Evolutionary conservation across 768 basidiomycete genomes (phyloP).

Genomic region (Suillus paluster): DNA sequence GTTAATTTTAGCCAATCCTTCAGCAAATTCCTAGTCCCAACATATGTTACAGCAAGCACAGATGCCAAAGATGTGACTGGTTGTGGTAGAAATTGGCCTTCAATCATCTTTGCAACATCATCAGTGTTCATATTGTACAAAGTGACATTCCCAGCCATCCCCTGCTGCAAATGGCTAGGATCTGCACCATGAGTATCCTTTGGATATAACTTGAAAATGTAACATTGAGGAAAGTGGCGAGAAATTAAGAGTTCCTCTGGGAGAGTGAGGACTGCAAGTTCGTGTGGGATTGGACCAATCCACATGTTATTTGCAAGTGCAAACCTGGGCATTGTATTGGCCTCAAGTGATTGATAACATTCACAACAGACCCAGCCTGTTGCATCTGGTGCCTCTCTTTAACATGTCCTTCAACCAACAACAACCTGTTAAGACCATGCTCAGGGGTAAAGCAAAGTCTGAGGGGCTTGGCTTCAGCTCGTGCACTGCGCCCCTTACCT

Average conservation of each 20-base stretch:
- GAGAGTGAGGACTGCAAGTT: constrained; percentile 33
- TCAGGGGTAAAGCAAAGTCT: too few species aligned
- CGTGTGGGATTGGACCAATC: constrained; percentile 37
- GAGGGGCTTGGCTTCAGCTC: too few species aligned
- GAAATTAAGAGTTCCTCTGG: constrained; percentile 42
- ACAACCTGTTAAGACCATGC: too few species aligned
- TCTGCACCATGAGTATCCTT: constrained; percentile 9
- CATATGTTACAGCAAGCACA: too few species aligned
- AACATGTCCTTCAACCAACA: background rate
- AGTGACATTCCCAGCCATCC: constrained; percentile 40
- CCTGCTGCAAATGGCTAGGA: constrained; percentile 18
- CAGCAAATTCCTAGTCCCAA: too few species aligned
- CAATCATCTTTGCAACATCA: too few species aligned
- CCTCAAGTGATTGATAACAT: background rate
- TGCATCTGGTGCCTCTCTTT: background rate
- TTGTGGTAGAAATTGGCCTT: too few species aligned
- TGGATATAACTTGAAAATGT: constrained; percentile 43
- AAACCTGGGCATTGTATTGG: background rate
- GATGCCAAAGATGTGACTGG: too few species aligned
- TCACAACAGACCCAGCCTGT: background rate
- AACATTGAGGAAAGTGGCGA: constrained; percentile 34
- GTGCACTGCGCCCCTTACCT: too few species aligned
- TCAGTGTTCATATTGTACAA: constrained; percentile 28
- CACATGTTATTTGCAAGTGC: constrained; percentile 45
- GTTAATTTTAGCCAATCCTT: too few species aligned